A percentile compares a stretch with the other conserved stretches of the same genome.
Evolutionary conservation across 352 stramenopile species (phyloP).

Genomic region (Peronospora farinosa): DNA sequence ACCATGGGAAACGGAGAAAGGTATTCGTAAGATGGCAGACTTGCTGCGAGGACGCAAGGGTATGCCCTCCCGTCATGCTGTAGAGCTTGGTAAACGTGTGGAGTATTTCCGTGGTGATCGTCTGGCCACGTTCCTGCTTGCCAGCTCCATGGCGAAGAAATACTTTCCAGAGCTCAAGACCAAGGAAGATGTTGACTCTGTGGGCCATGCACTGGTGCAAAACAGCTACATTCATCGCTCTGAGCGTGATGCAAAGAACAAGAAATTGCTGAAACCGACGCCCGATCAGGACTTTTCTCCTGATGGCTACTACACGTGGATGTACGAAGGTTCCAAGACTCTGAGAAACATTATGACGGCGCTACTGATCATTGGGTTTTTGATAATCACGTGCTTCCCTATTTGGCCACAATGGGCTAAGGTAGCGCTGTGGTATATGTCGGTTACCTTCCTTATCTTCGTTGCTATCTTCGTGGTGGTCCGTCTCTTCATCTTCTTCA

Average conservation of each 20-base stretch:
- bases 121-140: slow-evolving; percentile 73
- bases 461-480: slow-evolving; percentile 95
- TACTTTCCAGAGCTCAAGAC: slow-evolving; percentile 76
- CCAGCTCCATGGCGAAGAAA: slow-evolving; percentile 69
- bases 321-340: slow-evolving; percentile 97
- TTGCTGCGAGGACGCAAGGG: slow-evolving; percentile 78
- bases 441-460: slow-evolving; percentile 97
- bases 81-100: slow-evolving; percentile 88
- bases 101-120: slow-evolving; percentile 90
- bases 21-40: slow-evolving; percentile 77
- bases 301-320: slow-evolving; percentile 98
- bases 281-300: slow-evolving; percentile 90
- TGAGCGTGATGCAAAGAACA: slow-evolving; percentile 80
- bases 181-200: slow-evolving; percentile 70
- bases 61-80: slow-evolving; percentile 83
- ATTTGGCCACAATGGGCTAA: slow-evolving; percentile 99
- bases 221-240: slow-evolving; percentile 85
- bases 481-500: slow-evolving; percentile 93
- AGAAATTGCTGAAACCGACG: slow-evolving; percentile 77
- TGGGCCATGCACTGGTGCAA: slow-evolving; percentile 69
- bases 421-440: slow-evolving; percentile 97
- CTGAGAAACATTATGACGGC: slow-evolving; percentile 96
- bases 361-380: slow-evolving; percentile 94
- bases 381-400: slow-evolving; percentile 97
- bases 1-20: slow-evolving; percentile 70